Percentiles rank a stretch among this genome's conserved stretches.
Evolutionary conservation across 116 monocot species (phyloP).

Genomic region (Trichopus zeylanicus): DNA sequence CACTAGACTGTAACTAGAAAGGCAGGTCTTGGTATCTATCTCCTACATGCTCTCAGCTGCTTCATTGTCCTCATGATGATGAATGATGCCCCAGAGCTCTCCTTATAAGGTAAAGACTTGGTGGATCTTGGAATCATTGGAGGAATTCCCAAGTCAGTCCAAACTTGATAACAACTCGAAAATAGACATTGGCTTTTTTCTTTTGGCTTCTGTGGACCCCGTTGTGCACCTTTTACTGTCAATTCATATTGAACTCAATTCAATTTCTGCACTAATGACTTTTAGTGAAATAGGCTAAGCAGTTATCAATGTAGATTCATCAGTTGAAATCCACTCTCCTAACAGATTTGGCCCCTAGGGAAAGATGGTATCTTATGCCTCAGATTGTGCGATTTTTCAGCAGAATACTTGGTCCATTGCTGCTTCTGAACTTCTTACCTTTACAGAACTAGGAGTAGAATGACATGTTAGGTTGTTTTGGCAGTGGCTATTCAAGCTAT

Average conservation of each 20-base stretch:
- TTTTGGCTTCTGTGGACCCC: constrained; percentile 43
- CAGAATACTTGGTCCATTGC: constrained; percentile 6
- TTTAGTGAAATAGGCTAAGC: constrained; percentile 23
- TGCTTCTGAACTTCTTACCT: constrained; percentile 5
- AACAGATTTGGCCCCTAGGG: constrained; percentile 13
- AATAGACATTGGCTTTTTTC: constrained; percentile 43
- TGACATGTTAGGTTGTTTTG: constrained; percentile 10
- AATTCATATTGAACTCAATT: constrained; percentile 24
- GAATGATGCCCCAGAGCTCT: constrained; percentile 2
- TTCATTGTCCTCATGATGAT: constrained; percentile 11
- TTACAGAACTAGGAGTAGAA: constrained; percentile 1
- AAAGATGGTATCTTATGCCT: constrained; percentile 33
- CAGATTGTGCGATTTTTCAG: neutral
- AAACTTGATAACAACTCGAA: constrained; percentile 29
- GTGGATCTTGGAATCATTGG: constrained; percentile 33
- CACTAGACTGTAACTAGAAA: constrained; percentile 9
- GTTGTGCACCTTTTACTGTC: constrained; percentile 34
- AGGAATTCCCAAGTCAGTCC: constrained; percentile 20
- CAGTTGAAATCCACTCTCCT: constrained; percentile 15
- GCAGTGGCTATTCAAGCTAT: constrained; percentile 5
- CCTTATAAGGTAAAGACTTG: constrained; percentile 25
- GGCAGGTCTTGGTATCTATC: neutral
- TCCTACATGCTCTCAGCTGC: constrained; percentile 6
- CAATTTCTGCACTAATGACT: constrained; percentile 43
- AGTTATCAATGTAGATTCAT: constrained; percentile 27